Evolutionary conservation across 768 basidiomycete species (phyloP).

Genomic region (Dioszegia crocea): DNA sequence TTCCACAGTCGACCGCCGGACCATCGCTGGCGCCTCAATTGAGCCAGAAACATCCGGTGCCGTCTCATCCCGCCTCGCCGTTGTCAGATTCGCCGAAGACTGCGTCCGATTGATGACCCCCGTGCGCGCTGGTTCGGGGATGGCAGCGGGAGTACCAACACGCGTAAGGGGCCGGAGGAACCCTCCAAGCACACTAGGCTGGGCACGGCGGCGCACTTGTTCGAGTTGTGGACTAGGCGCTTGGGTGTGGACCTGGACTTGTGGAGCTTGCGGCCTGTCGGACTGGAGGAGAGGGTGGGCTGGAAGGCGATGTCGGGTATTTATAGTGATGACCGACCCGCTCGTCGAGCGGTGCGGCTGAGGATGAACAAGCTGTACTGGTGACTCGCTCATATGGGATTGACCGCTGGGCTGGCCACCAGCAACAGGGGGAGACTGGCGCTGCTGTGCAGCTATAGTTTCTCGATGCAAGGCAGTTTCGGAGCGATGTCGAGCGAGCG

Average conservation of each 20-base stretch:
- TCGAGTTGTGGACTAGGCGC: conserved; percentile 8
- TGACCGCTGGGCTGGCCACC: neutral
- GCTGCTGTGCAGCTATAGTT: neutral
- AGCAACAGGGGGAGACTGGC: neutral
- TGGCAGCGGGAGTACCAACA: conserved; percentile 14
- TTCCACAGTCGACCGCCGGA: conserved; percentile 28
- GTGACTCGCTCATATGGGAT: neutral
- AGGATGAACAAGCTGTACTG: neutral
- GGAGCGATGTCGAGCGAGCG: conserved; percentile 19
- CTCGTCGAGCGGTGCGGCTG: conserved; percentile 7
- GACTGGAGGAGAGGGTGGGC: neutral
- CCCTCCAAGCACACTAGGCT: conserved; percentile 31
- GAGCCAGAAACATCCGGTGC: neutral
- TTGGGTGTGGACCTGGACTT: conserved; percentile 5
- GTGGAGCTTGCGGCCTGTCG: neutral
- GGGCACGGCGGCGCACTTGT: conserved; percentile 10
- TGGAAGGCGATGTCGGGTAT: neutral
- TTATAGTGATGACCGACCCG: conserved; percentile 5
- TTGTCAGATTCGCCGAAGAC: conserved; percentile 14
- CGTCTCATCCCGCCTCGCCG: neutral
- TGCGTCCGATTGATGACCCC: conserved; percentile 16
- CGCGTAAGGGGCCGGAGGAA: conserved; percentile 37
- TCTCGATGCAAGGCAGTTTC: conserved; percentile 1
- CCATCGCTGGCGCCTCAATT: conserved; percentile 31
- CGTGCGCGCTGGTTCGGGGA: neutral